Evolutionary conservation across 2,329 filamentous ascomycete species (phyloP).

Genomic region (Penicillium concentricum): DNA sequence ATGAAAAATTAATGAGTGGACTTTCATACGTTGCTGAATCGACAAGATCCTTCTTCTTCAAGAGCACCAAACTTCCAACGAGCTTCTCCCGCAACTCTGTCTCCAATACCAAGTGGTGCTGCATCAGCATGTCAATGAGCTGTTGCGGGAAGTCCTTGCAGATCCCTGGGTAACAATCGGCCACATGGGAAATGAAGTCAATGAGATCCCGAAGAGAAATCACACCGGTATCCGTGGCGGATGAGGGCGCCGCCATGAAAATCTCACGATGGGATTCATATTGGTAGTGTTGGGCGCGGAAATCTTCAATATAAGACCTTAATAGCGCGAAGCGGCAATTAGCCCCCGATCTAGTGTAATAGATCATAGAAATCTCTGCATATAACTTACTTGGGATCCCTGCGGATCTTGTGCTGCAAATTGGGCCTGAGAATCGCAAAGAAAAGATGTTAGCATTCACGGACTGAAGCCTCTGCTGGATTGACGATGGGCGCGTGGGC

Average conservation of each 20-base stretch:
- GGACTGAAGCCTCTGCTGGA: conserved; percentile 13
- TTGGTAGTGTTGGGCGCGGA: conserved; percentile 81
- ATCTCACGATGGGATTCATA: conserved; percentile 90
- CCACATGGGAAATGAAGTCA: conserved; percentile 89
- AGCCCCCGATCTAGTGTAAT: background rate
- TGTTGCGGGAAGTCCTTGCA: conserved; percentile 76
- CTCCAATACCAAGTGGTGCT: conserved; percentile 80
- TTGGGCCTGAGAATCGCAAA: conserved; percentile 59
- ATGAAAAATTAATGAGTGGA: background rate
- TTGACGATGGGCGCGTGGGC: conserved; percentile 5
- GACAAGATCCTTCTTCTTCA: conserved; percentile 88
- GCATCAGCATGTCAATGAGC: conserved; percentile 73
- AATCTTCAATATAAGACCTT: conserved; percentile 87
- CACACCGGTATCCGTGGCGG: conserved; percentile 72
- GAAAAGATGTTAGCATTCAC: conserved; percentile 23
- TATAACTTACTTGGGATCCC: conserved; percentile 69
- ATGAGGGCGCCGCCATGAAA: conserved; percentile 79
- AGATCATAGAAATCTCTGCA: background rate
- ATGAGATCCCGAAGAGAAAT: conserved; percentile 87
- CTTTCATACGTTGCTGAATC: conserved; percentile 66
- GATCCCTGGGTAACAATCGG: conserved; percentile 85
- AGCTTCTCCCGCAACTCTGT: conserved; percentile 89
- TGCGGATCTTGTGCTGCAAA: conserved; percentile 86
- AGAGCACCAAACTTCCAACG: conserved; percentile 80
- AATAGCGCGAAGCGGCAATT: background rate